Evolutionary conservation across 768 basidiomycete genomes (phyloP).

Genomic region (Lentinula sp.): DNA sequence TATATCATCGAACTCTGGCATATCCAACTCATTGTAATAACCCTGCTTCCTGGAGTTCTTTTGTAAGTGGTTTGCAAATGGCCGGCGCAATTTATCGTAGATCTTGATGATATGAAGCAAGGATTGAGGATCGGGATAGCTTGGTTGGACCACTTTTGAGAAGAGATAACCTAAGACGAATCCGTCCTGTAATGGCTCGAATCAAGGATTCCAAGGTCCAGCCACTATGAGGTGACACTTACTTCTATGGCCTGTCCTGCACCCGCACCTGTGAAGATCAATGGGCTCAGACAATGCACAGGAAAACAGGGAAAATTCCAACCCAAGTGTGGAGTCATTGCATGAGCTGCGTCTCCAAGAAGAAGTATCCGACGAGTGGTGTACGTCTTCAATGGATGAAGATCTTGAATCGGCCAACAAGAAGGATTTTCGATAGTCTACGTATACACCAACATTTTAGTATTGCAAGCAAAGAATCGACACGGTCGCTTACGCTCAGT

Average conservation of each 20-base stretch:
- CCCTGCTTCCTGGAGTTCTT: slow-evolving; percentile 6
- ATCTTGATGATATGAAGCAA: slow-evolving; percentile 17
- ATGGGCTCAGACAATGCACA: no score
- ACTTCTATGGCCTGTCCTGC: slow-evolving; percentile 24
- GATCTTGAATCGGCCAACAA: slow-evolving; percentile 26
- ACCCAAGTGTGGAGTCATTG: slow-evolving; percentile 21
- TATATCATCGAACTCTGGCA: slow-evolving; percentile 8
- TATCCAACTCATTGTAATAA: slow-evolving; percentile 6
- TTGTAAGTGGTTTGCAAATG: slow-evolving; percentile 14
- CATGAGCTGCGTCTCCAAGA: slow-evolving; percentile 29
- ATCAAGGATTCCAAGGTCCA: not conserved
- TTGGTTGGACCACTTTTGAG: slow-evolving; percentile 11
- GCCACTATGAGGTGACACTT: not conserved
- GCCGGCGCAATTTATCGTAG: slow-evolving; percentile 23
- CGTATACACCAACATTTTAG: not conserved
- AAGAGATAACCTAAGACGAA: slow-evolving; percentile 25
- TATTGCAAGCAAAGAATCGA: not conserved
- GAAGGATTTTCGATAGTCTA: slow-evolving; percentile 15
- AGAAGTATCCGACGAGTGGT: slow-evolving; percentile 23
- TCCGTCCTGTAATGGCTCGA: slow-evolving; percentile 21
- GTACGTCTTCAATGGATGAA: slow-evolving; percentile 23
- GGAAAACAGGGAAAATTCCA: not conserved
- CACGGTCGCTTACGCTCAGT: slow-evolving; percentile 29
- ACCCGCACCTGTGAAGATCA: slow-evolving; percentile 11
- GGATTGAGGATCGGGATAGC: not conserved